These are phyloP conservation scores for Ramularia collo-cygni DNA, from an alignment of 2,329 filamentous ascomycete species.

Conservation along the genomic window DNA sequence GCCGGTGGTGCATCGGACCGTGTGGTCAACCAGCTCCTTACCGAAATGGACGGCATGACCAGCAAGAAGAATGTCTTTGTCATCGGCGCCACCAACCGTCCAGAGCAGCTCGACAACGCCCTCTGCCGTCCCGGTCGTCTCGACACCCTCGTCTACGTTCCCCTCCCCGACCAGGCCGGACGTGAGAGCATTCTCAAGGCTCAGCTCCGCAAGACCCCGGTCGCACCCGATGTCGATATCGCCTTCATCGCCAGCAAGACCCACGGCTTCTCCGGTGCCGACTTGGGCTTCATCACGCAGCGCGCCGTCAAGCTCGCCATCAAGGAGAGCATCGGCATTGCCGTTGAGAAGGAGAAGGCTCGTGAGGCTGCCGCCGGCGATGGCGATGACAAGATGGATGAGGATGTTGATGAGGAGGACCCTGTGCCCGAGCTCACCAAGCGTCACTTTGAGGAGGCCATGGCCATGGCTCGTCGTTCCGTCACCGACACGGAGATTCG, in stretches of 20 bases:
- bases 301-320: conserved; percentile 98
- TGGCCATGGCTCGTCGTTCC: conserved; percentile 87
- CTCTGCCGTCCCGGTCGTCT: conserved; percentile 98
- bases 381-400: conserved; percentile 74
- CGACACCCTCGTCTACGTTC: conserved; percentile 96
- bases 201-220: conserved; percentile 96
- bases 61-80: conserved; percentile 99
- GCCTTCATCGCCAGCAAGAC: conserved; percentile 92
- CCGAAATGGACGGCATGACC: conserved; percentile 99
- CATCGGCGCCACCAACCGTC: conserved; percentile 96
- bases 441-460: conserved; percentile 97
- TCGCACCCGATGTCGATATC: conserved; percentile 79
- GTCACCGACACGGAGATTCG: conserved; percentile 96
- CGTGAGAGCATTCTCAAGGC: conserved; percentile 87
- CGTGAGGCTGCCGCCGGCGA: conserved; percentile 60
- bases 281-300: conserved; percentile 98
- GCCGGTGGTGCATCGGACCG: conserved; percentile 97
- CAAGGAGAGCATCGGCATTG: conserved; percentile 84
- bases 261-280: conserved; percentile 98
- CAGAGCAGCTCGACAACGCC: conserved; percentile 96
- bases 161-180: conserved; percentile 84
- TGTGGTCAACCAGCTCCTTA: conserved; percentile 99
- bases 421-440: conserved; percentile 93
- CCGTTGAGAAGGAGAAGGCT: conserved; percentile 86
- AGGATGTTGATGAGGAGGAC: conserved; percentile 69